Conservation (phyloP, 225 moss, liverwort and hornwort genomes). For the Bryum argenteum region DNA sequence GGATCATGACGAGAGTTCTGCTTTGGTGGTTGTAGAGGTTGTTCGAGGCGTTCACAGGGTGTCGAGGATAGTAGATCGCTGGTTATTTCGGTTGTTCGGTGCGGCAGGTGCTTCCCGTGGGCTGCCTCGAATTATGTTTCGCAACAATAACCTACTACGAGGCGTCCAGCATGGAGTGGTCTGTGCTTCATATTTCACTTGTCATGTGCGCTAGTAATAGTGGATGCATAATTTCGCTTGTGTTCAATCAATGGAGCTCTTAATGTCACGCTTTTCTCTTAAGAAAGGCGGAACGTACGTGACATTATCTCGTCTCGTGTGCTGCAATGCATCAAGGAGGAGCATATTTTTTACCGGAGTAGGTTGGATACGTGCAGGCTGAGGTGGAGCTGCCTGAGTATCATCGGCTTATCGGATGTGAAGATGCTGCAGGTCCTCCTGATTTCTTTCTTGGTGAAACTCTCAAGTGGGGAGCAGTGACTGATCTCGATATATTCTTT, state of each 20-base stretch:
- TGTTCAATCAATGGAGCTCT: neutral
- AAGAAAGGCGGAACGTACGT: conserved; percentile 11
- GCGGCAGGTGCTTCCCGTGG: conserved; percentile 57
- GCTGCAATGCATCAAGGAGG: conserved; percentile 14
- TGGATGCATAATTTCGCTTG: neutral
- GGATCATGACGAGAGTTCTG: conserved; percentile 34
- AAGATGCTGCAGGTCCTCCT: conserved; percentile 73
- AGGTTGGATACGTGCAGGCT: conserved; percentile 51
- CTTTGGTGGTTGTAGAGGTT: conserved; percentile 38
- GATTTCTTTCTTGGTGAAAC: conserved; percentile 86
- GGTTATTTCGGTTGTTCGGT: conserved; percentile 49
- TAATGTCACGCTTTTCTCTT: conserved; percentile 4
- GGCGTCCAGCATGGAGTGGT: conserved; percentile 59
- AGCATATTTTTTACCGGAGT: neutral
- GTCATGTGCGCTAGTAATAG: neutral
- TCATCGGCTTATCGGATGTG: conserved; percentile 69
- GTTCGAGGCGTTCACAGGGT: conserved; percentile 43
- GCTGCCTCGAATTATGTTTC: conserved; percentile 75
- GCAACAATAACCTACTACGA: conserved; percentile 58
- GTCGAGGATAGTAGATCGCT: conserved; percentile 41
- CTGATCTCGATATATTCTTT: conserved; percentile 94
- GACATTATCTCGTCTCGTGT: conserved; percentile 10
- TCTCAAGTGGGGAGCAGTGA: conserved; percentile 89
- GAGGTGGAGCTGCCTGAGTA: conserved; percentile 98
- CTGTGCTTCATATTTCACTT: conserved; percentile 7